Evolutionary conservation across 2,329 filamentous ascomycete genomes (phyloP).

Genomic region (Verticillium nonalfalfae): DNA sequence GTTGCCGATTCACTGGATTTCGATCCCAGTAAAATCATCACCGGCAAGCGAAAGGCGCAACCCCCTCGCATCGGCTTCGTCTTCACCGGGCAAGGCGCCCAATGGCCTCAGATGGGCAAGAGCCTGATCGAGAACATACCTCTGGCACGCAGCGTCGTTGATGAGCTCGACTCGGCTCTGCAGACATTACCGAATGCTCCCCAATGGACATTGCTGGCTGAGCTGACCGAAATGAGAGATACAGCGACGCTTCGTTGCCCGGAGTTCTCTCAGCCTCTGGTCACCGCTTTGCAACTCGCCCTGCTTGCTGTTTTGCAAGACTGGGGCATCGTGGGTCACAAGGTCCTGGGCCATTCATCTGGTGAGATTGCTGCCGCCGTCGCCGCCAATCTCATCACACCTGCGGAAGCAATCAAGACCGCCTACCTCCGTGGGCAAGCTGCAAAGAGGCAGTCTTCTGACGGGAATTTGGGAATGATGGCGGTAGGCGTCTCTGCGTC

Average conservation of each 20-base stretch:
- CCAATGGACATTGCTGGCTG: conserved; percentile 13
- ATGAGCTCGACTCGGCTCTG: conserved; percentile 13
- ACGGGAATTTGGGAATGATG: neutral
- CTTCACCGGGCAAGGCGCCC: conserved; percentile 40
- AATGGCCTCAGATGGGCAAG: conserved; percentile 34
- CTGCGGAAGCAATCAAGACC: conserved; percentile 1
- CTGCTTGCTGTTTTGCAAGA: conserved; percentile 19
- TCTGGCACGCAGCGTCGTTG: conserved; percentile 2
- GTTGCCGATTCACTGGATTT: conserved; percentile 1
- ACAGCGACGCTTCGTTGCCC: conserved; percentile 11
- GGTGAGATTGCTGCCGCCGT: conserved; percentile 14
- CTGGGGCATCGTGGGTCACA: conserved; percentile 1
- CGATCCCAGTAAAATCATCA: neutral
- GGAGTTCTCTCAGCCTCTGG: conserved; percentile 30
- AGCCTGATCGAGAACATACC: conserved; percentile 5
- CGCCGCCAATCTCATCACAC: conserved; percentile 9
- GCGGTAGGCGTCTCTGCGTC: conserved; percentile 1
- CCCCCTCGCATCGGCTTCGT: conserved; percentile 7
- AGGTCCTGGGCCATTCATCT: conserved; percentile 12
- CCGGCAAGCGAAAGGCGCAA: conserved; percentile 1
- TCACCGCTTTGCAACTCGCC: conserved; percentile 26
- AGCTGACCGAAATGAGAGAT: conserved; percentile 12
- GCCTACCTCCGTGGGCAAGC: conserved; percentile 6
- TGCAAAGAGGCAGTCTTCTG: neutral
- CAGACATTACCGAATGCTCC: conserved; percentile 7